Percentiles rank a stretch among this genome's conserved stretches.
Conservation (phyloP, 805 yeast genomes). For the Lachancea quebecensis region DNA sequence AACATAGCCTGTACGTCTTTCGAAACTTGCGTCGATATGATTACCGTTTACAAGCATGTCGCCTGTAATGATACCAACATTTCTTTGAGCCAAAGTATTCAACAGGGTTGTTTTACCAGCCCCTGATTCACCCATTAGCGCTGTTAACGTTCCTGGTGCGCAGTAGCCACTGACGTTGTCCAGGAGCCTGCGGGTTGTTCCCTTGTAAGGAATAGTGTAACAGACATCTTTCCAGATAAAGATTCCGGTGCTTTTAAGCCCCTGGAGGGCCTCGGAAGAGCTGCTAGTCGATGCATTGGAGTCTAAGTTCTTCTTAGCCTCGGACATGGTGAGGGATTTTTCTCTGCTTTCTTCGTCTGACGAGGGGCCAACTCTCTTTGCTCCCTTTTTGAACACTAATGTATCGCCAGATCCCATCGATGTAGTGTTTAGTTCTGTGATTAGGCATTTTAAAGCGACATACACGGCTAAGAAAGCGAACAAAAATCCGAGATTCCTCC, state of each 20-base stretch:
- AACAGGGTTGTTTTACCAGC: constrained; percentile 58
- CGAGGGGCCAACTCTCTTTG: constrained; percentile 12
- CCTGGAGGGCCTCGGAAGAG: constrained; percentile 18
- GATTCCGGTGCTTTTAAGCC: constrained; percentile 26
- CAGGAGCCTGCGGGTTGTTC: constrained; percentile 45
- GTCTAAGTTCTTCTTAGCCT: constrained; percentile 6
- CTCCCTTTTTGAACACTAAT: constrained; percentile 50
- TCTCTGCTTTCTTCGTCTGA: constrained; percentile 18
- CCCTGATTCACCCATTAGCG: constrained; percentile 60
- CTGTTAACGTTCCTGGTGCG: constrained; percentile 52
- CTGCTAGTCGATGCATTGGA: constrained; percentile 1
- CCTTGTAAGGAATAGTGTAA: constrained; percentile 31
- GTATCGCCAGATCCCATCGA: constrained; percentile 32
- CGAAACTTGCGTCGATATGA: constrained; percentile 43
- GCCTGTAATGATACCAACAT: constrained; percentile 49
- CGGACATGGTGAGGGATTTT: constrained; percentile 5
- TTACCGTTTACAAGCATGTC: constrained; percentile 50
- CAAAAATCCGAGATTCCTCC: constrained; percentile 76
- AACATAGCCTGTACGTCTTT: constrained; percentile 49
- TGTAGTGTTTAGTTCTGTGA: constrained; percentile 23
- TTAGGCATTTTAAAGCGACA: constrained; percentile 13
- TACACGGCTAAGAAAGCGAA: constrained; percentile 37
- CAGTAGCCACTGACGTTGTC: constrained; percentile 40
- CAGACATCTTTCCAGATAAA: constrained; percentile 31
- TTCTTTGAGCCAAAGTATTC: constrained; percentile 47